phyloP scores from a whole-genome alignment of 805 yeast species.

The Kuraishia hungarica region DNA sequence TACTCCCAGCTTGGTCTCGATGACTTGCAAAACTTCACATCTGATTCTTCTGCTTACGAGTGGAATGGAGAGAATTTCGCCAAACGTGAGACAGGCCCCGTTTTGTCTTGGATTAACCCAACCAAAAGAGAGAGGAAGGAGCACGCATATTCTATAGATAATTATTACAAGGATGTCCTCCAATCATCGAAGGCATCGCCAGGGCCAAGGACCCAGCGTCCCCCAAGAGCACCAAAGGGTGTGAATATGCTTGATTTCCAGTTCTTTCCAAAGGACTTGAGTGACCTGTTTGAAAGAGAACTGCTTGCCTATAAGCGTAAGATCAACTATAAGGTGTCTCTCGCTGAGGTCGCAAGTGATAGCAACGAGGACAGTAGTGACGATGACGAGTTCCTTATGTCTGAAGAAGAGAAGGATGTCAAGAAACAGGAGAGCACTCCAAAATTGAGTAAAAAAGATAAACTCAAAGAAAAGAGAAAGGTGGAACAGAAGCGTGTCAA shows the following conservation, averaged over 20 bases:
- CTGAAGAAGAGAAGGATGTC: conserved; percentile 20
- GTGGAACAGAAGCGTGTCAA: conserved; percentile 67
- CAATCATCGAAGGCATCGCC: conserved; percentile 26
- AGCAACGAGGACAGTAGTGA: conserved; percentile 13
- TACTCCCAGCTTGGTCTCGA: conserved; percentile 84
- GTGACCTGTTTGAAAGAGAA: conserved; percentile 51
- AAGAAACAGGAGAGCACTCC: conserved; percentile 9
- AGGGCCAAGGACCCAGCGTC: conserved; percentile 23
- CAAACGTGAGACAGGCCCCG: conserved; percentile 34
- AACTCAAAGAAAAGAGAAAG: conserved; percentile 47
- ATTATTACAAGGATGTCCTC: conserved; percentile 45
- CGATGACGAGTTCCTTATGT: conserved; percentile 35
- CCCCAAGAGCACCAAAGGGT: conserved; percentile 54
- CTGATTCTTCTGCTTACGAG: conserved; percentile 80
- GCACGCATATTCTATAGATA: conserved; percentile 75
- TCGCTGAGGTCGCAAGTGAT: conserved; percentile 50
- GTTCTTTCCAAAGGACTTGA: conserved; percentile 51
- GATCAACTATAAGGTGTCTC: conserved; percentile 47
- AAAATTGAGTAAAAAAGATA: conserved; percentile 27
- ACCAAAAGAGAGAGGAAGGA: conserved; percentile 70
- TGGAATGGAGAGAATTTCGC: conserved; percentile 93
- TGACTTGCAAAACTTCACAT: conserved; percentile 85
- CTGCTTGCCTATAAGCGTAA: conserved; percentile 54
- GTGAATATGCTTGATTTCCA: conserved; percentile 66
- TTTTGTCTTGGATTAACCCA: conserved; percentile 63